Evolutionary conservation across 2,329 filamentous ascomycete genomes (phyloP).

Genomic region (Alternaria sp.): DNA sequence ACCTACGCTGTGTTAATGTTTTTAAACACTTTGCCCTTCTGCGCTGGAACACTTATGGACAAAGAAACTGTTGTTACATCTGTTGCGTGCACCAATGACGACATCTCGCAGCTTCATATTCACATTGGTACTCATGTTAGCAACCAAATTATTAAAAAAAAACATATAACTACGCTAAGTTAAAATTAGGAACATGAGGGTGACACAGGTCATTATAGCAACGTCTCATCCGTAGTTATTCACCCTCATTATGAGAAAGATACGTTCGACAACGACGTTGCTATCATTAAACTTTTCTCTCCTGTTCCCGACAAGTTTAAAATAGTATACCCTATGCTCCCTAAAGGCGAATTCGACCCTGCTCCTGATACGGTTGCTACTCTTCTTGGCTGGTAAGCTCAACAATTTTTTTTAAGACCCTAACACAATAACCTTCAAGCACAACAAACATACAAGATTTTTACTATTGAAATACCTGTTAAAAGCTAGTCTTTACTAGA

Average conservation of each 20-base stretch:
- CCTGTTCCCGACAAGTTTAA: conserved; percentile 36
- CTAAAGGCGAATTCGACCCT: conserved; percentile 36
- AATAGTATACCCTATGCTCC: conserved; percentile 34
- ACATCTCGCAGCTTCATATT: conserved; percentile 13
- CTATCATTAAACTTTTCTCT: conserved; percentile 40
- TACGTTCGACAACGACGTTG: too few species aligned
- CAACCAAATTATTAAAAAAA: background rate
- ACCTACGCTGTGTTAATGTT: conserved; percentile 37
- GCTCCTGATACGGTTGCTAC: conserved; percentile 28
- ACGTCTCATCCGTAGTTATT: too few species aligned
- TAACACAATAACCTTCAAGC: too few species aligned
- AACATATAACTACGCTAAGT: background rate
- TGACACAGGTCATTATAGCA: conserved; percentile 31
- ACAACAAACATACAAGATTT: background rate
- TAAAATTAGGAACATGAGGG: conserved; percentile 22
- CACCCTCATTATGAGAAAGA: too few species aligned
- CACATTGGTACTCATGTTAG: conserved; percentile 31
- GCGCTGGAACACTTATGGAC: conserved; percentile 41
- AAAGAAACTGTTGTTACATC: conserved; percentile 42
- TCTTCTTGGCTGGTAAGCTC: conserved; percentile 34
- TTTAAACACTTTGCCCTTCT: conserved; percentile 16
- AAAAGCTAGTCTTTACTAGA: too few species aligned
- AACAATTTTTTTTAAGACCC: too few species aligned
- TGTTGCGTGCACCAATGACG: conserved; percentile 23
- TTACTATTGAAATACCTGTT: background rate